These are phyloP conservation scores for Melastoma candidum DNA, from an alignment of 441 rosid species.

Conservation along the genomic window DNA sequence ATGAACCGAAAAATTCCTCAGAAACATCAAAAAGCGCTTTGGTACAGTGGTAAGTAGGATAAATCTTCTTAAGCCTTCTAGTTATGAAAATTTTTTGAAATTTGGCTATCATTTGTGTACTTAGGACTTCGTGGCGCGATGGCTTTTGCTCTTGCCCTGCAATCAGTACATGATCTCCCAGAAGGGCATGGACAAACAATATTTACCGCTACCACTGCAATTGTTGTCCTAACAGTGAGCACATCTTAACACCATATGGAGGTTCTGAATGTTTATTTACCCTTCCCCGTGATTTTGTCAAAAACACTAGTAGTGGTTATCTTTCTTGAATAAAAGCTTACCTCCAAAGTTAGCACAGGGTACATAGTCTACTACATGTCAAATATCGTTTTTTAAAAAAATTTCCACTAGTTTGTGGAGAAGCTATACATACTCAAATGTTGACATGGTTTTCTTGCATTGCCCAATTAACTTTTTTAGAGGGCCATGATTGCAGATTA, in stretches of 20 bases:
- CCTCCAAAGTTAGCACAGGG: no score
- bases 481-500: no score
- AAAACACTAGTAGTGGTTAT: no score
- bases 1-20: conserved; percentile 66
- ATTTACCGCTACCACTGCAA: conserved; percentile 96
- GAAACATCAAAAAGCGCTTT: conserved; percentile 94
- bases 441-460: no score
- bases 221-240: conserved; percentile 85
- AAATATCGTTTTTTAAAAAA: no score
- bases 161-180: conserved; percentile 96
- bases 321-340: no score
- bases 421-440: no score
- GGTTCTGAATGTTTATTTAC: background rate
- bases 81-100: conserved; percentile 1
- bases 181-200: conserved; percentile 99
- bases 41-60: conserved; percentile 85
- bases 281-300: no score
- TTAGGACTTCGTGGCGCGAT: conserved; percentile 98
- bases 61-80: conserved; percentile 8
- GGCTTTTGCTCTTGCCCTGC: conserved; percentile 99
- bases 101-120: background rate
- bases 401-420: no score
- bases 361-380: no score
- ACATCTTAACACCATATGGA: background rate
- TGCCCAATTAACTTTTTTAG: no score